These are phyloP conservation scores for Paracorniculantispora psalliotae DNA, from an alignment of 2,329 filamentous ascomycete genomes.

Conservation along the genomic window DNA sequence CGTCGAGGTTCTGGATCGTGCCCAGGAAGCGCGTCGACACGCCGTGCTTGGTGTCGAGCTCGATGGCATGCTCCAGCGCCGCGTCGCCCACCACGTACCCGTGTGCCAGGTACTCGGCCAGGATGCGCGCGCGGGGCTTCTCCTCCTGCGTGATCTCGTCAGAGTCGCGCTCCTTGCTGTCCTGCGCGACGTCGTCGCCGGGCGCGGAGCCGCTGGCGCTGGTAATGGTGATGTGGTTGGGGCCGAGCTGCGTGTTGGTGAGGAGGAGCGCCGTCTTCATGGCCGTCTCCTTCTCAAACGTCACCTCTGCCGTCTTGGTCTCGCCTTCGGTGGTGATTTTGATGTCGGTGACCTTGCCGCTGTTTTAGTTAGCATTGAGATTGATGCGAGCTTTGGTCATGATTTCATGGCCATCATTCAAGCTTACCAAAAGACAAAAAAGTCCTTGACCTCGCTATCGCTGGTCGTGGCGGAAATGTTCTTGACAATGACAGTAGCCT, in stretches of 20 bases:
- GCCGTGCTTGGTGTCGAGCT: conserved; percentile 85
- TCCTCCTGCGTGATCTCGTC: conserved; percentile 87
- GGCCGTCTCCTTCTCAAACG: conserved; percentile 93
- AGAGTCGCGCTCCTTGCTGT: conserved; percentile 51
- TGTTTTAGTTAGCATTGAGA: conserved; percentile 32
- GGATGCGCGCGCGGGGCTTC: conserved; percentile 88
- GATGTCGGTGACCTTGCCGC: conserved; percentile 86
- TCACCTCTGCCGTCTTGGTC: conserved; percentile 81
- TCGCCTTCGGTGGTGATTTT: conserved; percentile 66
- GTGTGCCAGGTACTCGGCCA: conserved; percentile 94
- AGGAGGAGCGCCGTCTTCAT: conserved; percentile 95
- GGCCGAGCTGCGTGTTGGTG: conserved; percentile 91
- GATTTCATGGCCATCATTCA: neutral
- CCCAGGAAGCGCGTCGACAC: conserved; percentile 74
- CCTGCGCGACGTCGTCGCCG: conserved; percentile 55
- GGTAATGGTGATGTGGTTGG: conserved; percentile 74
- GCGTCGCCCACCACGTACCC: conserved; percentile 77
- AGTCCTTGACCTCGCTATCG: conserved; percentile 89
- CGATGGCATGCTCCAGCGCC: conserved; percentile 76
- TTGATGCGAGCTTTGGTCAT: too few species aligned
- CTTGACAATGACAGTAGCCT: conserved; percentile 73
- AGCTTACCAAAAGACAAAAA: conserved; percentile 90
- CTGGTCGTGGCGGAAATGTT: conserved; percentile 78
- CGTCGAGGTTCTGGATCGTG: conserved; percentile 72
- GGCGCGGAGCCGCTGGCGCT: conserved; percentile 60